Conservation (phyloP, 108 stramenopile species). For the Conticribra weissflogii region DNA sequence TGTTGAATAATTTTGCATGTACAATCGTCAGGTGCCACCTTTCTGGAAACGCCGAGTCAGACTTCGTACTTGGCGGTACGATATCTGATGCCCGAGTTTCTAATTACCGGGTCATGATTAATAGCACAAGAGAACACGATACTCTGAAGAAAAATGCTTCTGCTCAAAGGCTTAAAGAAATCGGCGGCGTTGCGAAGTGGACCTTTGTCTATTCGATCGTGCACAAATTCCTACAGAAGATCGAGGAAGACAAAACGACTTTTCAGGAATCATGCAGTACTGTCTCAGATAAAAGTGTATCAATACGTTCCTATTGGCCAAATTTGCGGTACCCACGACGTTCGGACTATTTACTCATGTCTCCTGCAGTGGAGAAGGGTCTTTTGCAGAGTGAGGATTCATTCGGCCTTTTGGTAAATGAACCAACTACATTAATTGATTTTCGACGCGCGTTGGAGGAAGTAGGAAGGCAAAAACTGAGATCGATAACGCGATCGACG, state of each 20-base stretch:
- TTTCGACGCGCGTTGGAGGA: slow-evolving; percentile 56
- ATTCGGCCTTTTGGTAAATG: slow-evolving; percentile 47
- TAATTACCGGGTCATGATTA: slow-evolving; percentile 4
- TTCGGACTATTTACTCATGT: slow-evolving; percentile 65
- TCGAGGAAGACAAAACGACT: neutral
- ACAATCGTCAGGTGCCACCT: slow-evolving; percentile 24
- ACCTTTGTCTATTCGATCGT: slow-evolving; percentile 67
- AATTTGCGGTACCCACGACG: slow-evolving; percentile 44
- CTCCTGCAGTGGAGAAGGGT: slow-evolving; percentile 14
- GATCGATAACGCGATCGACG: neutral
- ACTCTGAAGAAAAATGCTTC: neutral
- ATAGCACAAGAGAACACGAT: slow-evolving; percentile 9
- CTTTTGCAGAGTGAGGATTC: slow-evolving; percentile 50
- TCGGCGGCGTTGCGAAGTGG: slow-evolving; percentile 73
- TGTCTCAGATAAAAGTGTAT: slow-evolving; percentile 8
- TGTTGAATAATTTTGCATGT: no score
- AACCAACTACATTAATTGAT: slow-evolving; percentile 37
- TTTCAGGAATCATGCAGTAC: neutral
- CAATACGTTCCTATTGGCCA: slow-evolving; percentile 34
- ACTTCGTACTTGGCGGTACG: slow-evolving; percentile 23
- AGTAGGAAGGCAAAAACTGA: slow-evolving; percentile 19
- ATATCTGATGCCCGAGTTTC: slow-evolving; percentile 22
- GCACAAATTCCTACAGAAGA: slow-evolving; percentile 26
- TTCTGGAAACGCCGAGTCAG: slow-evolving; percentile 15
- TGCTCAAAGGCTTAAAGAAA: slow-evolving; percentile 21